Base-by-base conservation (phyloP, 306 rosid genomes). In the Sophora flavescens region DNA sequence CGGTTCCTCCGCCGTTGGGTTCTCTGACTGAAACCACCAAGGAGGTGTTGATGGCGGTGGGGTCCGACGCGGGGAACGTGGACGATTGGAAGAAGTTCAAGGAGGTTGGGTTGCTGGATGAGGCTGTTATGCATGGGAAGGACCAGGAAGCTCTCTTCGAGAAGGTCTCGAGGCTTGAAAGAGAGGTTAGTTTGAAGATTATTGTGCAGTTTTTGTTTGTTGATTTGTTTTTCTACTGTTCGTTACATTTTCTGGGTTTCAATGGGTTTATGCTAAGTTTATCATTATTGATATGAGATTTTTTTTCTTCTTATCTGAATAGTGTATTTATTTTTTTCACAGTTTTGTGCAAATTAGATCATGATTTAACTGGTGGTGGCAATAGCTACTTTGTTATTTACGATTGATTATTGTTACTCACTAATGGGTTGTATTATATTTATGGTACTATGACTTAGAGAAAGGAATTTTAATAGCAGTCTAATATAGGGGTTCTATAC, bases 1-100 rank as follows among this genome's bases (percentile, higher is more conserved):
- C 88, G 4, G 96, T 88, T 2, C 95, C 95, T n/a, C 98, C 97
- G 81, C 97, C 98, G 3, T 66, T 90, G 87, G 89, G 77, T 4
- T 87, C 87, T 35, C 81, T 95, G 72, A 88, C 68, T 42, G 86
- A 83, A n/a, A 61, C 57, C 6, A 45, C 44, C 18, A 72, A 62
- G 26, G 82, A 61, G 9, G 56, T 52, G 30, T n/a, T n/a, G n/a
- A n/a, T n/a, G n/a, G n/a, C n/a, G n/a, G 39, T 35, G 28, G 54
- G 39, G 57, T 65, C 76, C 12, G 94, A 67, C 13, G 38, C 80
- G 7, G 95, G 81, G 38, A 70, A 84, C 44, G 75, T 78, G 57
- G 90, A 89, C 26, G 99, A 92, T 57, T 95, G 99, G 99, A 78
- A 63, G 84, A 82, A 80, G 79, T 95, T 92, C 63, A 85, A 70